Evolutionary conservation across 2,329 filamentous ascomycete species (phyloP).

Genomic region (Botrytis deweyae): DNA sequence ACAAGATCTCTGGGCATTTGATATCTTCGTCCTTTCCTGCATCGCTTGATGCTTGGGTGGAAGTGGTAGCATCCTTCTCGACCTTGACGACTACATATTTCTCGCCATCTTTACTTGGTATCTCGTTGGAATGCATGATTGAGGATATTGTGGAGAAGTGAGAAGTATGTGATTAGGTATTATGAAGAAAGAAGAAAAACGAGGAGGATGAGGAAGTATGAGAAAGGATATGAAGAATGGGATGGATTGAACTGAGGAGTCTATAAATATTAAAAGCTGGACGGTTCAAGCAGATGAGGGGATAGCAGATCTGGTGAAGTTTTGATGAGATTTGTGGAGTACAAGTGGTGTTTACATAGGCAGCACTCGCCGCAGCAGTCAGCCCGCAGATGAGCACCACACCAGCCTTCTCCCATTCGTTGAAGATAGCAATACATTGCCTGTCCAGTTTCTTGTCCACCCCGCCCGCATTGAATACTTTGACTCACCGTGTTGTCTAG

Average conservation of each 20-base stretch:
- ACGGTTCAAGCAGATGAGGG: not conserved
- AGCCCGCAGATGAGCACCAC: conserved; percentile 11
- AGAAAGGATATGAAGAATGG: not conserved
- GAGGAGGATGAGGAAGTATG: not conserved
- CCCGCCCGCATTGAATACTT: not conserved
- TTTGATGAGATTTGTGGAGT: conserved; percentile 10
- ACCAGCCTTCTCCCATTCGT: conserved; percentile 7
- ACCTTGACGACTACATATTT: conserved; percentile 29
- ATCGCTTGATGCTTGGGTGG: conserved; percentile 22
- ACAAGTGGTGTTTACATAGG: not conserved
- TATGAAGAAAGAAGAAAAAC: not conserved
- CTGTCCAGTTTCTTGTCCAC: too few relatives aligned
- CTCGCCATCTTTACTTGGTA: conserved; percentile 22
- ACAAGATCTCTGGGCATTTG: conserved; percentile 30
- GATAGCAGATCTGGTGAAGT: not conserved
- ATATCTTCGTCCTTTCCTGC: conserved; percentile 22
- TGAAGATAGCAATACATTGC: conserved; percentile 14
- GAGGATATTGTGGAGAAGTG: not conserved
- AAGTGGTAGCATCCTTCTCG: conserved; percentile 20
- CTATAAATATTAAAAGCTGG: not conserved
- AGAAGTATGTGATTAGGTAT: not conserved
- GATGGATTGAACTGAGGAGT: not conserved
- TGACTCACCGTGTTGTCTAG: conserved; percentile 17
- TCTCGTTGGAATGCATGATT: conserved; percentile 22
- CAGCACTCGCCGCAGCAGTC: conserved; percentile 21